Percentiles rank a stretch among this genome's conserved stretches.
Conservation (phyloP, 2,329 filamentous ascomycete species). For the Colletotrichum eremochloae region DNA sequence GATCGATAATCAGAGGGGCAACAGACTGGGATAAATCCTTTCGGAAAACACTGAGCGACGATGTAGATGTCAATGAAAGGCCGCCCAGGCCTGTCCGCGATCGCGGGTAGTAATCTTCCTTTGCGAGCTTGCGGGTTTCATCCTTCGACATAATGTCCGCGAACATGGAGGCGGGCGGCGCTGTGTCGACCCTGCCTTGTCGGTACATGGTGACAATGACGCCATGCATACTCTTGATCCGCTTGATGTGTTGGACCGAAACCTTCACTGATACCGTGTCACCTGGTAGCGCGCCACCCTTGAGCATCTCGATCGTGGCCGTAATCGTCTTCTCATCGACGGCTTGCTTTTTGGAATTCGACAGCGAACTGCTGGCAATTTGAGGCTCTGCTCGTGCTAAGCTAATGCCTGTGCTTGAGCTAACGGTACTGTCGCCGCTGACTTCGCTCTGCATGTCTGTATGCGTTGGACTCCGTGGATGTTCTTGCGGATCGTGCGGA, state of each 20-base stretch:
- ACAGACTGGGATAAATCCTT: constrained; percentile 94
- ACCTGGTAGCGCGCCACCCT: constrained; percentile 87
- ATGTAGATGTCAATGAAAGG: constrained; percentile 86
- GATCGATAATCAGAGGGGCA: constrained; percentile 89
- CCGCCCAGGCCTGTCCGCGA: constrained; percentile 89
- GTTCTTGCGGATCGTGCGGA: constrained; percentile 51
- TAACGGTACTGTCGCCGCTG: constrained; percentile 78
- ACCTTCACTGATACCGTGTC: constrained; percentile 86
- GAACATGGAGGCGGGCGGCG: constrained; percentile 67
- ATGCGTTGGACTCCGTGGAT: constrained; percentile 58
- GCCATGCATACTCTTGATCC: constrained; percentile 90
- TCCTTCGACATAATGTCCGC: constrained; percentile 69
- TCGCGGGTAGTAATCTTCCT: constrained; percentile 88
- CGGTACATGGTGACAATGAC: constrained; percentile 94
- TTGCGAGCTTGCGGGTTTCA: constrained; percentile 76
- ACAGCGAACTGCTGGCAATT: constrained; percentile 54
- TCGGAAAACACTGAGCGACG: constrained; percentile 91
- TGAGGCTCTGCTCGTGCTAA: constrained; percentile 48
- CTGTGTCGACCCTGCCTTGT: constrained; percentile 89
- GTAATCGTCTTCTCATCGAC: constrained; percentile 84
- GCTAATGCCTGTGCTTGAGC: constrained; percentile 74
- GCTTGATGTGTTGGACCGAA: constrained; percentile 87
- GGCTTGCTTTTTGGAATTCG: constrained; percentile 57
- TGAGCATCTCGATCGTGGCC: constrained; percentile 84
- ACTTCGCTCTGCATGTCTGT: constrained; percentile 75